Evolutionary conservation across 441 rosid genomes (phyloP), one percentile per base, ranked within the genome.

Genomic region (Aquilaria agallochum): DNA sequence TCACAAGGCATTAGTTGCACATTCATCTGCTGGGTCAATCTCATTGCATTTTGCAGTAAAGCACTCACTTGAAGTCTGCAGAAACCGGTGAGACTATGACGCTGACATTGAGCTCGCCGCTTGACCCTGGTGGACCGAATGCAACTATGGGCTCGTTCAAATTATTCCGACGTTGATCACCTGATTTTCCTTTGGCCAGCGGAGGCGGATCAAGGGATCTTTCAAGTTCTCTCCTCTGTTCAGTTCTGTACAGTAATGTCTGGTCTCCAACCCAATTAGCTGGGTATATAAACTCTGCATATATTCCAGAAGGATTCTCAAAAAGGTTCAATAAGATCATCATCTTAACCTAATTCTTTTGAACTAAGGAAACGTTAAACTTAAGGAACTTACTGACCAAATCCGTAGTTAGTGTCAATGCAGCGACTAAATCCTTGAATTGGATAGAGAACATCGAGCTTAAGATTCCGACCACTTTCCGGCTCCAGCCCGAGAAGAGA

Each of bases 61-160:
- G 45, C 45, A 76, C 96, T 86, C 66, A 91, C 97, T 87, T 81
- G 86, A 90, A 88, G 66, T 80, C 80, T 0, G 68, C 82, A n/a
- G 92, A 80, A 63, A 89, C 90, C 5, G 82, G 79, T 7, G 99
- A 91, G 64, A 81, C 96, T 20, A 94, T 84, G 66, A 86, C 92
- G 58, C 97, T 89, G 32, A 94, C 94, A 10, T 94, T 94, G 67
- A 87, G 92, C 88, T 94, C 96, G 0, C 97, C 95, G 33, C 61
- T 84, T 11, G 97, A 89, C 54, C 92, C 87, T 5, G 97, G 96
- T 0, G 96, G 99, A 42, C 96, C 97, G 65, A 89, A 94, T 48
- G 97, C 95, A 34, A 77, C 81, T 47, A 76, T 73, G 5, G 97
- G 99, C 64, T 89, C 96, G 40, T 78, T 87, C 1, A 80, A 67